Evolutionary conservation across 2,329 filamentous ascomycete species (phyloP).

Genomic region (Pleomassaria siparia): DNA sequence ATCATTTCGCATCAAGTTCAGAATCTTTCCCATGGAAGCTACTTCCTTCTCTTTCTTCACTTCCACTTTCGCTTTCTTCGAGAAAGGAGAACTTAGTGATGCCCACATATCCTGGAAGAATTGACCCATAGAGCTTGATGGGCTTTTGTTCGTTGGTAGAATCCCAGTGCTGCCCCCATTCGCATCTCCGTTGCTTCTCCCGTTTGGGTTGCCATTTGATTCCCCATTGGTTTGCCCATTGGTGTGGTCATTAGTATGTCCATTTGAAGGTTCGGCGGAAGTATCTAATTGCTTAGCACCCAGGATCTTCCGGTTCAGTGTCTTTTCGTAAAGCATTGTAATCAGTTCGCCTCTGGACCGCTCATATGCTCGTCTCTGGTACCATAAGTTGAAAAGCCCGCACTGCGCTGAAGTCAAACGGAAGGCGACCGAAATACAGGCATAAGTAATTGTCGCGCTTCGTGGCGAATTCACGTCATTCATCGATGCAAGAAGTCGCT

Average conservation of each 20-base stretch:
- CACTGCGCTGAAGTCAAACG: conserved; percentile 66
- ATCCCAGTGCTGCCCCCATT: conserved; percentile 5
- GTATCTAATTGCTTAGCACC: conserved; percentile 33
- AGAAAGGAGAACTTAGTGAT: conserved; percentile 18
- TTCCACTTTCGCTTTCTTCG: conserved; percentile 23
- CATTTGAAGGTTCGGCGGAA: conserved; percentile 25
- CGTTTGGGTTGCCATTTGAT: conserved; percentile 9
- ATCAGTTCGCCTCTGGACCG: conserved; percentile 82
- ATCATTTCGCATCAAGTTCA: conserved; percentile 82
- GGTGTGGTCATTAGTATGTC: conserved; percentile 15
- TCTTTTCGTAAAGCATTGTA: conserved; percentile 82
- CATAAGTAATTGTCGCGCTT: conserved; percentile 65
- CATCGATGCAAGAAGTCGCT: conserved; percentile 70
- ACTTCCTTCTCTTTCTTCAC: conserved; percentile 51
- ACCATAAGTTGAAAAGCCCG: conserved; percentile 74
- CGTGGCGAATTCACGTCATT: conserved; percentile 54
- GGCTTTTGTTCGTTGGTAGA: conserved; percentile 5
- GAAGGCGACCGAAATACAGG: conserved; percentile 61
- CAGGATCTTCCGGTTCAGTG: conserved; percentile 63
- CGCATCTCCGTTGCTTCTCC: conserved; percentile 10
- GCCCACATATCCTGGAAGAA: conserved; percentile 12
- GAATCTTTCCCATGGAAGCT: conserved; percentile 85
- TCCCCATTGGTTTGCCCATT: conserved; percentile 17
- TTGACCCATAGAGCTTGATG: conserved; percentile 1
- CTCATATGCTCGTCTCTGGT: conserved; percentile 80